Base-by-base conservation (phyloP, 2,329 filamentous ascomycete species). In the Hyphodiscus sp. region DNA sequence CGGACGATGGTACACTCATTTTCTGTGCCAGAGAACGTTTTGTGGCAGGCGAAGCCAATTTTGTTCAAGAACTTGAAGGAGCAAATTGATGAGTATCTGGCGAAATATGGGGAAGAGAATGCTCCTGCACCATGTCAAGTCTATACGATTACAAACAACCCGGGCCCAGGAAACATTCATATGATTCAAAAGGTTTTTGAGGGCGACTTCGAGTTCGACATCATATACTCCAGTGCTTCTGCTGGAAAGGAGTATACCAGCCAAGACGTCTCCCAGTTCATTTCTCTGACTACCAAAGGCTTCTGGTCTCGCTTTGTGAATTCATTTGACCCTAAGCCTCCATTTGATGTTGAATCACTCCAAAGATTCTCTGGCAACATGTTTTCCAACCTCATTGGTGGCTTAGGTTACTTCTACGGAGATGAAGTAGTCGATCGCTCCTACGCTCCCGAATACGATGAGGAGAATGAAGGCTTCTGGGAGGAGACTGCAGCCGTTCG, bases 381-480 rank as follows among this genome's bases (percentile, higher is more conserved):
- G 77, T 88, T 99, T 62, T 96, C 92, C 1, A 99, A 97, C 69
- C 76, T 99, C 33, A 78, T 96, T 38, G 94, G 94, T 52, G 94
- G 94, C 46, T 89, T 97, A 63, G 94, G 94, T 9, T 97, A 95
- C 72, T 99, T 99, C 74, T 81, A 95, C 65, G 94, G 94, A 42
- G 80, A 94, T 54, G 86, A 90, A 33, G 73, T 96, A 20, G 88
- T 96, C 50, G 94, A 99, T 68, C 86, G 91, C 41, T 96, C 91
- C 0, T 89, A 92, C 65, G 89, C 90, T n/a, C 75, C 86, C 10
- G 92, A 95, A 65, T 97, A 97, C 62, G 90, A 96, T 11, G 94
- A 99, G 72, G 90, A 95, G 60, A 89, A 90, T 55, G 94, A 97
- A 70, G 87, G 89, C 0, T 97, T 97, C 72, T 96, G 92, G 91